Evolutionary conservation across 176 grass and related monocot genomes (phyloP), one percentile per base, ranked within the genome.

Genomic region (Carex myosuroides): DNA sequence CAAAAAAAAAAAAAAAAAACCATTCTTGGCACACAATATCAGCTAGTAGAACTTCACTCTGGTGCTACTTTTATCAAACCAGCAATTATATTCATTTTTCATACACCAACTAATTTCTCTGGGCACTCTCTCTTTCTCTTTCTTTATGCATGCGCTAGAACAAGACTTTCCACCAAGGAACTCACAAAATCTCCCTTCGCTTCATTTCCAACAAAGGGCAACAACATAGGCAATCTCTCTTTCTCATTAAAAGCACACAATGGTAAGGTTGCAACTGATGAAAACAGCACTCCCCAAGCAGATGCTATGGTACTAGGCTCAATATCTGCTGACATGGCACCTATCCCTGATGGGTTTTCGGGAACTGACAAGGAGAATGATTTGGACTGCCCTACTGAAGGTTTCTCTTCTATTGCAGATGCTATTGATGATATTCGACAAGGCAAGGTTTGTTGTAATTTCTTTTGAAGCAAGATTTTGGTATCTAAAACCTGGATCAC

Each of bases 361-460:
- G 86, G 56, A 79, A 89, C 85, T 6, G 86, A 87, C 48, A 75
- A 92, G 21, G 94, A 97, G 71, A 88, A 85, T 79, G 94, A 97
- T 91, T 86, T 97, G 85, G 94, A 97, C 74, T 79, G 63, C 21
- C 94, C 94, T 74, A 97, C 94, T 16, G 84, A 94, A 81, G 91
- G 89, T 56, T 97, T 97, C 71, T 88, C 94, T 65, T 94, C 94
- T 84, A 89, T 97, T 86, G 52, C 91, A 74, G 94, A 97, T 82
- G 94, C 94, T 79, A 97, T 97, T 69, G 91, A 97, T 63, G 94
- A 97, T 64, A 90, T 97, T 52, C 91, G 68, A 22, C 94, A 92
- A 90, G 94, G 91, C 84, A 97, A 94, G 69, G 94, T 94, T 84
- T 81, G 83, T 64, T 29, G 35, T 67, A 62, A 52, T 61, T 88